These are phyloP conservation scores for Trypanosoma platydactyli DNA, from an alignment of 208 protist genomes.

Conservation along the genomic window DNA sequence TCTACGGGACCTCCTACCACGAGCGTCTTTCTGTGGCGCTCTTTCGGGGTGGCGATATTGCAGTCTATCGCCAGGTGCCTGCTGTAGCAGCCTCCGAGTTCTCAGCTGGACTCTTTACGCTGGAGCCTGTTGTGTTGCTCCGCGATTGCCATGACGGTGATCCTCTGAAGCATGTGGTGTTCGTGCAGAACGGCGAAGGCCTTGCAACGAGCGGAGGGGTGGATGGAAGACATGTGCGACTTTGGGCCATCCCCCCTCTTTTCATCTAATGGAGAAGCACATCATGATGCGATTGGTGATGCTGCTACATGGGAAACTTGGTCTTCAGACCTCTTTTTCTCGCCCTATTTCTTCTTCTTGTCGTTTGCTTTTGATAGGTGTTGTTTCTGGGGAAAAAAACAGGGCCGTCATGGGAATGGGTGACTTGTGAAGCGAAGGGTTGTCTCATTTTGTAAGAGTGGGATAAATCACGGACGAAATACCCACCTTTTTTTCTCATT, in stretches of 20 bases:
- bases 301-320: background rate
- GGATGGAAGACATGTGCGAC: conserved; percentile 54
- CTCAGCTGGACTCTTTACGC: conserved; percentile 30
- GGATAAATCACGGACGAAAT: no score
- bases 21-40: conserved; percentile 62
- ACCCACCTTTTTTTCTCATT: no score
- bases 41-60: conserved; percentile 38
- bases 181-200: conserved; percentile 55
- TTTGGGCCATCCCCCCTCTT: conserved; percentile 51
- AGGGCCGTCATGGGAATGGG: no score
- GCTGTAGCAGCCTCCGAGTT: background rate
- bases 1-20: conserved; percentile 60
- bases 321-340: background rate
- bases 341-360: background rate
- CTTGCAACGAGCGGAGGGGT: conserved; percentile 63
- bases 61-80: conserved; percentile 48
- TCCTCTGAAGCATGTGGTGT: conserved; percentile 39
- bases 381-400: no score
- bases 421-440: no score
- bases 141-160: conserved; percentile 58
- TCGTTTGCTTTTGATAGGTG: no score
- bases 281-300: background rate
- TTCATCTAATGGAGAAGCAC: background rate
- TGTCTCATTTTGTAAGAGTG: no score
- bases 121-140: conserved; percentile 44